These are phyloP conservation scores for Fusarium xylarioides DNA, from an alignment of 2,329 filamentous ascomycete species.

Conservation along the genomic window DNA sequence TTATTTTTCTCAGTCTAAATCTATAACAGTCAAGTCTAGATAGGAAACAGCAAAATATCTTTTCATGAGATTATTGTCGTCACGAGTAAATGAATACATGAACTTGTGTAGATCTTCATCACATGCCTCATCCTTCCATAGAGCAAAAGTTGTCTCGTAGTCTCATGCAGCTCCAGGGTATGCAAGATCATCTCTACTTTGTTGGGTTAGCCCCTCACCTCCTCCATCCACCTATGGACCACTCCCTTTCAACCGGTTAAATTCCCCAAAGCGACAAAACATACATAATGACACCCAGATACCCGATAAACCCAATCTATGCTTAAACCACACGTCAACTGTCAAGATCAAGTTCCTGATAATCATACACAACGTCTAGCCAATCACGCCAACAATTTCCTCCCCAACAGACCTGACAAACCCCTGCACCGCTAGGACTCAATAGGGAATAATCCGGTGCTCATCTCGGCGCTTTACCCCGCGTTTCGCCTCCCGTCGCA, in stretches of 20 bases:
- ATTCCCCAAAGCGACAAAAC: background rate
- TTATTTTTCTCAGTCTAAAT: accelerated
- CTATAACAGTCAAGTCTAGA: background rate
- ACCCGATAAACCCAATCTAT: background rate
- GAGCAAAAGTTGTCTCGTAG: background rate
- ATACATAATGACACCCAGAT: background rate
- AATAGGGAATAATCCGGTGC: constrained; percentile 25
- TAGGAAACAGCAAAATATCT: accelerated
- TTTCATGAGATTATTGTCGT: accelerated
- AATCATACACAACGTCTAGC: background rate
- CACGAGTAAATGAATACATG: background rate
- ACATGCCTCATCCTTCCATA: background rate
- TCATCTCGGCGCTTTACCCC: constrained; percentile 28
- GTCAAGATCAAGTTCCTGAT: constrained; percentile 7
- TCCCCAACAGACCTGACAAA: constrained; percentile 8
- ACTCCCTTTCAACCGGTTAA: background rate
- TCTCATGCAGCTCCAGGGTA: background rate
- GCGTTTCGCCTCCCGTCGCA: constrained; percentile 17
- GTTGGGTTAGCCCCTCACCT: constrained; percentile 3
- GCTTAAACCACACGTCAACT: background rate
- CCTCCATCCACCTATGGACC: background rate
- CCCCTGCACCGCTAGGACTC: constrained; percentile 12
- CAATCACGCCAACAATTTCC: constrained; percentile 12
- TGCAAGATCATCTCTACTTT: background rate
- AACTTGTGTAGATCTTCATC: background rate